Percentiles rank a stretch among this genome's conserved stretches.
Conservation (phyloP, 2,329 filamentous ascomycete species). For the Penicillium sclerotigenum region DNA sequence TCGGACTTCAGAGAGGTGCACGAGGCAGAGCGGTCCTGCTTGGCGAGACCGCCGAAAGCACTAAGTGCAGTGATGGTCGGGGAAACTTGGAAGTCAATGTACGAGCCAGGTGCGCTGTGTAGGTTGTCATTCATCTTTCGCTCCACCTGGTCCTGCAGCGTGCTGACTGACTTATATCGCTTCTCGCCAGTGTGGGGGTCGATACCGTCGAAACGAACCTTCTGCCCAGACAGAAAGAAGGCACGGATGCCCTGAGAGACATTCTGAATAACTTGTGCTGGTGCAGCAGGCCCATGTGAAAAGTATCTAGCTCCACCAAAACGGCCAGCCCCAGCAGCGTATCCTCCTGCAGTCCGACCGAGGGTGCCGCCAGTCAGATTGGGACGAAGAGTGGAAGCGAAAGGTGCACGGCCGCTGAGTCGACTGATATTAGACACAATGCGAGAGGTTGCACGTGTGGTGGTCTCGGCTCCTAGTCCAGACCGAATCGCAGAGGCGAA, state of each 20-base stretch:
- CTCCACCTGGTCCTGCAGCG: conserved; percentile 68
- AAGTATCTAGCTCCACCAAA: conserved; percentile 78
- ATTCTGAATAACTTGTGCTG: conserved; percentile 88
- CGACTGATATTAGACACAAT: conserved; percentile 57
- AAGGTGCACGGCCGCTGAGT: conserved; percentile 74
- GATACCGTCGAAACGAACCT: conserved; percentile 79
- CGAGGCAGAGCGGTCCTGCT: conserved; percentile 23
- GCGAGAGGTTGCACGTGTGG: conserved; percentile 55
- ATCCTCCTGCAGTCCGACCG: conserved; percentile 84
- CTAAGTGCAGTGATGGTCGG: conserved; percentile 88
- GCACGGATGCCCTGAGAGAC: conserved; percentile 91
- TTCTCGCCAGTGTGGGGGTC: conserved; percentile 67
- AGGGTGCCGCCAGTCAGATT: conserved; percentile 87
- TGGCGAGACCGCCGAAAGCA: conserved; percentile 52
- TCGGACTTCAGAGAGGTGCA: conserved; percentile 70
- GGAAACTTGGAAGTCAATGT: conserved; percentile 81
- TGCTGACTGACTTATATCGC: conserved; percentile 73
- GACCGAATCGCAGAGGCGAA: conserved; percentile 51
- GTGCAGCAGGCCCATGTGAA: conserved; percentile 78
- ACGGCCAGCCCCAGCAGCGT: conserved; percentile 67
- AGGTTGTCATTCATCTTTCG: conserved; percentile 61
- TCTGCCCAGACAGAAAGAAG: conserved; percentile 88
- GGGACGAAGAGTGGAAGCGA: conserved; percentile 82
- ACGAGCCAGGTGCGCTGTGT: conserved; percentile 65
- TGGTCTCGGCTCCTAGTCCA: conserved; percentile 47